Base-by-base conservation (phyloP, 2,329 filamentous ascomycete species). In the Colletotrichum sp. region DNA sequence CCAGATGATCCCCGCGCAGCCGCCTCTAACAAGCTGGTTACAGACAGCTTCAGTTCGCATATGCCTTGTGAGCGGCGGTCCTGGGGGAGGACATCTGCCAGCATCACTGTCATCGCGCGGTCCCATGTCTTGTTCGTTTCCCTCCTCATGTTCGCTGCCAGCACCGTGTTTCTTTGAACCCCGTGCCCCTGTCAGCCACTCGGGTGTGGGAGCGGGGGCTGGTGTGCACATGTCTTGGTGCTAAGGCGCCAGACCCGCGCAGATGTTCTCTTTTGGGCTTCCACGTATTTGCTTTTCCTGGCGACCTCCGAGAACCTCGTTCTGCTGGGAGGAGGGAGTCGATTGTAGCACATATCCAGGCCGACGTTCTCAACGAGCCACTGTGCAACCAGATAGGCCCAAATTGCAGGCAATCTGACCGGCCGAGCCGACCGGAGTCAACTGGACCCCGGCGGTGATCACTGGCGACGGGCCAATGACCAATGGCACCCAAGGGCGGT, bases 171-270 rank as follows among this genome's bases (percentile, higher is more conserved):
- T 61, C 55, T 61, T 60, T 69, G 72, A 65, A 32, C 30, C 36
- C 55, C 38, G 70, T 73, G 55, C 57, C 32, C 69, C 43, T 73
- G 64, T 57, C 32, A 68, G 63, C 73, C 69, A 73, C 57, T 68
- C 38, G 38, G 63, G 38, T 26, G 30, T 34, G 32, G 71, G 63
- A 68, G 43, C 57, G 36, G 64, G 36, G 55, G 32, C 55, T 32
- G 18, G 24, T 63, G 63, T 38, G 43, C 32, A 32, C 21, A 24
- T 32, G 52, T 48, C 68, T 55, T 55, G 28, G 55, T 28, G 32
- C 72, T 43, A 32, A 64, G 61, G n/a, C 55, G 55, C 36, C n/a
- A 48, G 52, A 48, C 30, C 67, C 21, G 36, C 38, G 48, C 30
- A 60, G 67, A 32, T 43, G 52, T 43, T 70, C 48, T 68, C 32